These are phyloP conservation scores for Cladorrhinum sp. DNA, from an alignment of 2,329 filamentous ascomycete species.

Conservation along the genomic window DNA sequence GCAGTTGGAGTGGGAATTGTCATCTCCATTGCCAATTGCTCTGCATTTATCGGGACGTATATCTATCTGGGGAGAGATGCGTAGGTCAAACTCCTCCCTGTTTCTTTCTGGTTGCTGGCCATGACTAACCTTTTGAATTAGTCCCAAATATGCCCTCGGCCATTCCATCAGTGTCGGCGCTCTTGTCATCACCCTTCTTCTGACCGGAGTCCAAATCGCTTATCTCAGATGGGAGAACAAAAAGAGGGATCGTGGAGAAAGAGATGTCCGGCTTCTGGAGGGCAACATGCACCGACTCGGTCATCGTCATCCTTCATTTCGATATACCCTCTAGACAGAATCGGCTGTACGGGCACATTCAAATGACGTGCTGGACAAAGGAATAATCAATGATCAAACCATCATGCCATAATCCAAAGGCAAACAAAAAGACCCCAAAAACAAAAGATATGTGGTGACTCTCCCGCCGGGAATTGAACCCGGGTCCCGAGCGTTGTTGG, in stretches of 20 bases:
- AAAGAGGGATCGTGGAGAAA: conserved; percentile 36
- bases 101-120: neutral
- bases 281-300: conserved; percentile 35
- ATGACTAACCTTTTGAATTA: conserved; percentile 12
- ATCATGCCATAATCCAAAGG: neutral
- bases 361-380: too few species aligned
- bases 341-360: too few species aligned
- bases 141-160: conserved; percentile 37
- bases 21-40: conserved; percentile 40
- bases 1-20: conserved; percentile 41
- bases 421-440: neutral
- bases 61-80: conserved; percentile 42
- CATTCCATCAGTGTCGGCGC: conserved; percentile 41
- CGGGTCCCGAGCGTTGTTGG: neutral
- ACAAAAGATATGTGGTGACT: neutral
- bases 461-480: neutral
- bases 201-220: conserved; percentile 33
- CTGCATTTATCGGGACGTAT: conserved; percentile 44
- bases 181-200: conserved; percentile 33
- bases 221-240: conserved; percentile 42
- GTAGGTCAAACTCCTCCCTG: conserved; percentile 28
- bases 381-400: neutral
- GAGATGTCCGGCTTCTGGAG: conserved; percentile 35
- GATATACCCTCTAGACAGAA: conserved; percentile 33
- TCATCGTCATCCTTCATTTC: conserved; percentile 40